Evolutionary conservation across 2,329 filamentous ascomycete species (phyloP).

Genomic region (Hypoxylon rubiginosum): DNA sequence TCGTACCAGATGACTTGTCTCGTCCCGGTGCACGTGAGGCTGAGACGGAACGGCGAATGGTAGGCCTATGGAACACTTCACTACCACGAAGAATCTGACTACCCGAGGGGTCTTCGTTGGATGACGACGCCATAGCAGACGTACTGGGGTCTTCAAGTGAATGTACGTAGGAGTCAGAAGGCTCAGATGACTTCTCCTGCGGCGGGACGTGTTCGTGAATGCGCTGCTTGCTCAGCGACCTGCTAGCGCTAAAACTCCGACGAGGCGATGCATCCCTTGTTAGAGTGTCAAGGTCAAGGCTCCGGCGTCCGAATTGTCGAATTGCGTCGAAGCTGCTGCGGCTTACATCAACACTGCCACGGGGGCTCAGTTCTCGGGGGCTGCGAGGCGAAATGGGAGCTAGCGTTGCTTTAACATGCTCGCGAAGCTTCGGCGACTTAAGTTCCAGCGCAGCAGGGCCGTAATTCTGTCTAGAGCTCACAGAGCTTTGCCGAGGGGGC

Average conservation of each 20-base stretch:
- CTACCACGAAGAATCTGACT: conserved; percentile 92
- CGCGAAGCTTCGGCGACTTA: conserved; percentile 61
- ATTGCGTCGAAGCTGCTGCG: conserved; percentile 68
- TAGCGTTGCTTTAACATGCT: conserved; percentile 73
- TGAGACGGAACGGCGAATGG: conserved; percentile 68
- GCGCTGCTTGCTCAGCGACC: conserved; percentile 65
- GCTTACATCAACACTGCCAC: conserved; percentile 66
- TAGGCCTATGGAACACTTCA: conserved; percentile 88
- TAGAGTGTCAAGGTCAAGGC: conserved; percentile 64
- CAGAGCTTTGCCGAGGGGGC: conserved; percentile 33
- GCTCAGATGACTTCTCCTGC: conserved; percentile 67
- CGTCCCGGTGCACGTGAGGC: conserved; percentile 48
- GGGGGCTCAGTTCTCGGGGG: conserved; percentile 64
- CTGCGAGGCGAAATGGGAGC: conserved; percentile 63
- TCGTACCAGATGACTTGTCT: conserved; percentile 35
- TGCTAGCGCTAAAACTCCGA: conserved; percentile 74
- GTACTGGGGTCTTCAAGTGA: conserved; percentile 80
- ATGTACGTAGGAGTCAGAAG: conserved; percentile 81
- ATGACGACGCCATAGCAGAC: conserved; percentile 77
- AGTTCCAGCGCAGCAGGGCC: conserved; percentile 42
- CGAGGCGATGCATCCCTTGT: conserved; percentile 60
- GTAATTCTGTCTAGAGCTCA: conserved; percentile 27
- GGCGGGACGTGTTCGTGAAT: conserved; percentile 60
- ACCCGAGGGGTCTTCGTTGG: conserved; percentile 83
- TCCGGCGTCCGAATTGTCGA: conserved; percentile 62